Conservation (phyloP, 345 rosid species). For the Hibiscus tridactylites region DNA sequence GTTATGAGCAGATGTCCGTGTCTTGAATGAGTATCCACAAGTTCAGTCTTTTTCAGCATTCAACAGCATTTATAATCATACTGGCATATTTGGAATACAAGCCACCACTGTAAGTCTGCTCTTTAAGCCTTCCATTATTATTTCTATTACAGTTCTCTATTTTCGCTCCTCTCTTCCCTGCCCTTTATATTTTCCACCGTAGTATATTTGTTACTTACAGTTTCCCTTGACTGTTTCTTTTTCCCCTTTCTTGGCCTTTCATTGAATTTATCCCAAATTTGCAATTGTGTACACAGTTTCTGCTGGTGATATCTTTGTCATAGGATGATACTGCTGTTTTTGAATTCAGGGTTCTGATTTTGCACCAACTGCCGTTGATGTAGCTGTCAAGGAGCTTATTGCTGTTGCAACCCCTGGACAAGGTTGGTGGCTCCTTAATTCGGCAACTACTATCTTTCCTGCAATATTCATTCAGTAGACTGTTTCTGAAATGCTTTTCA, state of each 20-base stretch:
- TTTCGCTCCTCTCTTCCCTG: neutral
- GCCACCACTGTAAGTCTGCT: conserved; percentile 57
- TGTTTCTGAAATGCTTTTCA: conserved; percentile 4
- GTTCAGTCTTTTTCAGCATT: conserved; percentile 76
- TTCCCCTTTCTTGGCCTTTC: neutral
- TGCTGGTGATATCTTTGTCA: neutral
- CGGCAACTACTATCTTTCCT: conserved; percentile 1
- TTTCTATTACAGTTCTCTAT: conserved; percentile 2
- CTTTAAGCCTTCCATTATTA: neutral
- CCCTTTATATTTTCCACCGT: neutral
- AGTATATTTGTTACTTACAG: neutral
- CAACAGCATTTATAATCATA: conserved; percentile 69
- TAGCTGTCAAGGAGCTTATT: conserved; percentile 60
- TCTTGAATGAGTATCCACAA: conserved; percentile 63
- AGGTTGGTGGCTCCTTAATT: conserved; percentile 31
- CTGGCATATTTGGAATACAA: conserved; percentile 74
- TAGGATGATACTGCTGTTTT: conserved; percentile 3
- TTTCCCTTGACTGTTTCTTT: neutral
- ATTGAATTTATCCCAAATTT: neutral
- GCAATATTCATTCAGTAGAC: conserved; percentile 7
- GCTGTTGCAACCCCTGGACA: conserved; percentile 61
- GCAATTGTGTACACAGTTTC: neutral
- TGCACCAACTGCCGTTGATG: conserved; percentile 52
- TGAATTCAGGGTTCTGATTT: conserved; percentile 53
- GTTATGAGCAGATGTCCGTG: conserved; percentile 56